Evolutionary conservation across 257 asterid species (phyloP).

Genomic region (Nicotiana attenuata): DNA sequence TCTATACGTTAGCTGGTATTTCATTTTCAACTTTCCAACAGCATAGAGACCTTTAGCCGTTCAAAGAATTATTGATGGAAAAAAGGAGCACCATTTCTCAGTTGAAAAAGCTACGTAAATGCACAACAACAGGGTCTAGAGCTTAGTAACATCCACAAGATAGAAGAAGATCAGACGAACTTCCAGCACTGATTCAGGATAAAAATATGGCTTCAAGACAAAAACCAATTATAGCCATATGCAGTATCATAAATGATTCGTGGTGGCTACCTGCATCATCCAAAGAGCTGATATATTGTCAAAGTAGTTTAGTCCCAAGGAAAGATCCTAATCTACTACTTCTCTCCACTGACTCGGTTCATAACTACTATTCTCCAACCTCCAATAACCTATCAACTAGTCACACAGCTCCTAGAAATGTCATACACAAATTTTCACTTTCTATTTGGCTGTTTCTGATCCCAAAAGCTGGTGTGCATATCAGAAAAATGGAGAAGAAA

Average conservation of each 20-base stretch:
- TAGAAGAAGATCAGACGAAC: background rate
- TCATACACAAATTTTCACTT: background rate
- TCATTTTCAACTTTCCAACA: background rate
- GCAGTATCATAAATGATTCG: background rate
- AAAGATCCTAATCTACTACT: background rate
- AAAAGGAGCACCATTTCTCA: background rate
- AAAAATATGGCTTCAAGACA: background rate
- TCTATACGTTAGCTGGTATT: background rate
- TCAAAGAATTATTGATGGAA: background rate
- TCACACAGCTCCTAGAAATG: background rate
- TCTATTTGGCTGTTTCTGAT: background rate
- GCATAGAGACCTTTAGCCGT: background rate
- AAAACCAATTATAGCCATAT: background rate
- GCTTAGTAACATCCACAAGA: background rate
- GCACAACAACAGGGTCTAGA: background rate
- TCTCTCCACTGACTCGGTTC: background rate
- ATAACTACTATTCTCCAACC: background rate
- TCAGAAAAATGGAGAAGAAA: background rate
- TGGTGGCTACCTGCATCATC: background rate
- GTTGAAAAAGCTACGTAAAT: background rate
- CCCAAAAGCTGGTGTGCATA: background rate
- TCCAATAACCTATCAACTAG: background rate
- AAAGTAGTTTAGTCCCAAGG: background rate
- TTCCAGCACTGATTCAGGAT: background rate
- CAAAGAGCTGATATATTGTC: background rate